Conservation (phyloP, 306 rosid genomes). For the Styphnolobium japonicum region DNA sequence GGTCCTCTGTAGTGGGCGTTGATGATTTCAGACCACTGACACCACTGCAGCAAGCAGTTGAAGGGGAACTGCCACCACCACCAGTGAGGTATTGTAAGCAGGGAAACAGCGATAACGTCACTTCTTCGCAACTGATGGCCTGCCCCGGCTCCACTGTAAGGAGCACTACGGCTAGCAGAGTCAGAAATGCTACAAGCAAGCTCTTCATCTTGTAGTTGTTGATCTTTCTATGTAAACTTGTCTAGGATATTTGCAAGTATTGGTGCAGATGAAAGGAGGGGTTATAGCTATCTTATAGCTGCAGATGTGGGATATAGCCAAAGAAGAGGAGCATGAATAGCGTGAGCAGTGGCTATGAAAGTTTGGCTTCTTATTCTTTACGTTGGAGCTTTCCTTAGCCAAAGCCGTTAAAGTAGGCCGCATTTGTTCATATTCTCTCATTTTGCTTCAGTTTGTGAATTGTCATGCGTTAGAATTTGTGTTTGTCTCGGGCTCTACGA, state of each 20-base stretch:
- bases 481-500: not conserved
- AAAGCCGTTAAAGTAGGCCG: no score
- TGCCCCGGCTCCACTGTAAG: not conserved
- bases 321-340: not conserved
- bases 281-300: not conserved
- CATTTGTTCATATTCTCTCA: not conserved
- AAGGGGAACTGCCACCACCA: not conserved
- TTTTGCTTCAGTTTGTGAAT: not conserved
- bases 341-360: not conserved
- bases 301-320: not conserved
- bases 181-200: not conserved
- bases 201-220: not conserved
- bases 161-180: not conserved
- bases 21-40: not conserved
- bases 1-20: not conserved
- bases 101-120: not conserved
- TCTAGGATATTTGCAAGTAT: not conserved
- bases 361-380: not conserved
- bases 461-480: not conserved
- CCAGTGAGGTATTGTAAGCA: slow-evolving; percentile 20
- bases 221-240: not conserved
- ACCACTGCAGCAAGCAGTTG: not conserved
- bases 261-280: not conserved
- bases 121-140: slow-evolving; percentile 16
- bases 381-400: no score